These are phyloP conservation scores for Firmiana major DNA, from an alignment of 345 rosid species.

Conservation along the genomic window DNA sequence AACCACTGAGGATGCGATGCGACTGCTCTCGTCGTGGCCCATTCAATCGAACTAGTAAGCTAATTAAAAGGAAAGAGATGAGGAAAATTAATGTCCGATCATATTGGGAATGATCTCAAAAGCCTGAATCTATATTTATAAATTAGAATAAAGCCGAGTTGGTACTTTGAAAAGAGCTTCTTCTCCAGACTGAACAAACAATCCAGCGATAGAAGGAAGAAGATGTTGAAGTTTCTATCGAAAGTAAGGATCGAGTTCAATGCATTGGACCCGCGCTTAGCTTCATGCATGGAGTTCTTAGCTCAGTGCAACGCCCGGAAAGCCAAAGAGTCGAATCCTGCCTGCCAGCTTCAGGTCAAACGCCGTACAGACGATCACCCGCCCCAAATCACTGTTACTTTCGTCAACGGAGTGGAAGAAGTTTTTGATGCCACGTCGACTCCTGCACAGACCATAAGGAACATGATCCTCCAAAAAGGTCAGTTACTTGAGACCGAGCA, in stretches of 20 bases:
- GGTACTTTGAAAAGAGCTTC: no score
- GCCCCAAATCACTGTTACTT: constrained; percentile 74
- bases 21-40: no score
- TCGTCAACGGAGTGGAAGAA: constrained; percentile 81
- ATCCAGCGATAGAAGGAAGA: not conserved
- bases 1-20: no score
- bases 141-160: no score
- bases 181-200: not conserved
- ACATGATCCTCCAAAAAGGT: constrained; percentile 79
- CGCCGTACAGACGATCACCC: constrained; percentile 85
- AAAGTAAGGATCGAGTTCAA: constrained; percentile 80
- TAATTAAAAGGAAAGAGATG: no score
- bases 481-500: constrained; percentile 79
- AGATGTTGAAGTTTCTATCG: constrained; percentile 87
- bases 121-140: no score
- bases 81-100: no score
- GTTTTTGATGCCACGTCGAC: constrained; percentile 69
- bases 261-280: constrained; percentile 68
- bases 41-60: no score
- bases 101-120: no score
- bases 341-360: constrained; percentile 78
- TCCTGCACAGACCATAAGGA: constrained; percentile 72
- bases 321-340: constrained; percentile 85
- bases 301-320: constrained; percentile 90
- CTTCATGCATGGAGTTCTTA: constrained; percentile 83